Evolutionary conservation across 768 basidiomycete genomes (phyloP).

Genomic region (Lactarius psammicola): DNA sequence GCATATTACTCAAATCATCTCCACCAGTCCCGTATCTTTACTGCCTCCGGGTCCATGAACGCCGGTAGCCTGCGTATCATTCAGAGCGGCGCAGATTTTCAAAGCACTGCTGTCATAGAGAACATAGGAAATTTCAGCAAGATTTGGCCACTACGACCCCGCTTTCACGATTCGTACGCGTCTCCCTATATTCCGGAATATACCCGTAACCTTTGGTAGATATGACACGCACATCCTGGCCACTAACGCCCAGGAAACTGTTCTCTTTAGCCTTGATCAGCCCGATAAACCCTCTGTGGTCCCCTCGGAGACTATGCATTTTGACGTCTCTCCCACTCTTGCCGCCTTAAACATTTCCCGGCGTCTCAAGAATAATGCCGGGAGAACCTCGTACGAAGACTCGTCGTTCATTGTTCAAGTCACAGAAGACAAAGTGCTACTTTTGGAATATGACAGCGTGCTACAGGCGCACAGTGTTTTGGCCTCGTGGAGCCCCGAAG

Average conservation of each 20-base stretch:
- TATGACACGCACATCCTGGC: constrained; percentile 55
- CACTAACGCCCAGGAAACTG: constrained; percentile 56
- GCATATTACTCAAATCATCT: background rate
- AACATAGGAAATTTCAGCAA: constrained; percentile 56
- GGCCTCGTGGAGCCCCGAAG: constrained; percentile 42
- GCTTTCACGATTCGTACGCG: constrained; percentile 51
- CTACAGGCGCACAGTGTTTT: constrained; percentile 44
- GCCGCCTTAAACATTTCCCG: constrained; percentile 57
- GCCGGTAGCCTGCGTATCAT: constrained; percentile 76
- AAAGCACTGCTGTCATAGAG: constrained; percentile 56
- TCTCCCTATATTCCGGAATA: background rate
- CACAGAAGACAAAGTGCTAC: constrained; percentile 51
- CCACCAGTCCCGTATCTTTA: constrained; percentile 70
- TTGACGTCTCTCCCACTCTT: constrained; percentile 58
- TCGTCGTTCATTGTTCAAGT: constrained; percentile 72
- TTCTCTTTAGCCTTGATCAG: constrained; percentile 53
- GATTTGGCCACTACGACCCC: constrained; percentile 59
- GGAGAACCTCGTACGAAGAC: constrained; percentile 38
- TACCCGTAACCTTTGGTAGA: constrained; percentile 36
- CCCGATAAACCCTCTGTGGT: constrained; percentile 43
- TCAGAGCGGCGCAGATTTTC: constrained; percentile 78
- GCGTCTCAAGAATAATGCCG: constrained; percentile 30
- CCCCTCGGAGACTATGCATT: constrained; percentile 40
- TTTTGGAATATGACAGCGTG: constrained; percentile 55
- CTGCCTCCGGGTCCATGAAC: constrained; percentile 79